Evolutionary conservation across 1,284 basidiomycete species (phyloP).

Genomic region (Naganishia albida): DNA sequence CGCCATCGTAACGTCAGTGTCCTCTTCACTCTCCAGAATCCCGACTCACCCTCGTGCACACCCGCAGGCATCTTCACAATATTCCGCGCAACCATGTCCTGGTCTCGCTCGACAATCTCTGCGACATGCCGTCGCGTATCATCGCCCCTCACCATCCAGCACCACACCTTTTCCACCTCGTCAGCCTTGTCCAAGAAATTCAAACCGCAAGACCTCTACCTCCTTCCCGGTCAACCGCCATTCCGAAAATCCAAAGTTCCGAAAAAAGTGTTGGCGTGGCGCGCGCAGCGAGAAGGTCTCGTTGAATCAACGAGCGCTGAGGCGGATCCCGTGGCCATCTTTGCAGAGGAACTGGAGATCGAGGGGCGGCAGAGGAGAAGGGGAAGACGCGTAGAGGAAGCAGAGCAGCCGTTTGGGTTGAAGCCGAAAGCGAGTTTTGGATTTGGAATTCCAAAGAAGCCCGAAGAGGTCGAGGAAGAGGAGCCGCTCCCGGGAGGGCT

Average conservation of each 20-base stretch:
- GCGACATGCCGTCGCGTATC: neutral
- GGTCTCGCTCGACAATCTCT: conserved; percentile 4
- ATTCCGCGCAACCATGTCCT: conserved; percentile 13
- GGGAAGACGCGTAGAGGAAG: neutral
- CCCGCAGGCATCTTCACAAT: too few relatives aligned
- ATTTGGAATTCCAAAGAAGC: neutral
- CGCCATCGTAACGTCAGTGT: too few relatives aligned
- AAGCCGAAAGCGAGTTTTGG: neutral
- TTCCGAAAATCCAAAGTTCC: conserved; percentile 15
- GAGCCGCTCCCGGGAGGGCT: neutral
- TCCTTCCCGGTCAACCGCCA: conserved; percentile 17
- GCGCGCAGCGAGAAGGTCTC: conserved; percentile 4
- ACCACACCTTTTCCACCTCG: conserved; percentile 16
- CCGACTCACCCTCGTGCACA: too few relatives aligned
- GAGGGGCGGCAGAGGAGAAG: neutral
- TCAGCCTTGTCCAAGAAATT: conserved; percentile 13
- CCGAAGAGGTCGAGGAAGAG: neutral
- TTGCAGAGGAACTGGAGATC: conserved; percentile 8
- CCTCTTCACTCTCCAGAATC: too few relatives aligned
- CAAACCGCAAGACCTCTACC: conserved; percentile 29
- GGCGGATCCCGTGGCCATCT: neutral
- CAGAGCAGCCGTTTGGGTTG: conserved; percentile 1
- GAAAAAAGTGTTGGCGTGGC: conserved; percentile 11
- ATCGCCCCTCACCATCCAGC: neutral
- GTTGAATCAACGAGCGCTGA: neutral